Percentiles rank a stretch among this genome's conserved stretches.
Evolutionary conservation across 495 filamentous ascomycete genomes (phyloP).

Genomic region (Neurospora sp.): DNA sequence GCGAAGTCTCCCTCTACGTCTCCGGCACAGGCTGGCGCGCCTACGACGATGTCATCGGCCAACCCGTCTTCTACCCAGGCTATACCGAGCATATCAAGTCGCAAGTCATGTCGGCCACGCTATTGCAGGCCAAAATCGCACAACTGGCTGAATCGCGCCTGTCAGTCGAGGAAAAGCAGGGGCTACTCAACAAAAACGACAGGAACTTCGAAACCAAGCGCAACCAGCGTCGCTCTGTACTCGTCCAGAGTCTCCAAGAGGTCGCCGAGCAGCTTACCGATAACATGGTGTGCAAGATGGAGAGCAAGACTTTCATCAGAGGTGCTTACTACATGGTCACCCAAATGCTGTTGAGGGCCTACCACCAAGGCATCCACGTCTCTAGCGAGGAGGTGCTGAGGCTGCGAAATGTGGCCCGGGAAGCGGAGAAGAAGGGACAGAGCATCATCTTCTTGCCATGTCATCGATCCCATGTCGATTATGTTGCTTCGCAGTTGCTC

Average conservation of each 20-base stretch:
- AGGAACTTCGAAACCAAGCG: conserved; percentile 46
- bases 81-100: conserved; percentile 85
- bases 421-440: conserved; percentile 77
- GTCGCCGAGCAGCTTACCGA: conserved; percentile 79
- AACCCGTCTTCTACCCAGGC: conserved; percentile 85
- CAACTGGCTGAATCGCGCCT: conserved; percentile 69
- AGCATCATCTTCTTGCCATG: conserved; percentile 94
- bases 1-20: conserved; percentile 83
- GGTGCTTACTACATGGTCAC: conserved; percentile 83
- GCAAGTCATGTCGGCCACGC: conserved; percentile 59
- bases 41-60: conserved; percentile 83
- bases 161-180: conserved; percentile 63
- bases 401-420: conserved; percentile 67
- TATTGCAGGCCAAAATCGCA: conserved; percentile 62
- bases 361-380: conserved; percentile 96
- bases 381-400: conserved; percentile 86
- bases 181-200: conserved; percentile 48
- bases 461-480: conserved; percentile 91
- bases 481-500: conserved; percentile 85
- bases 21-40: conserved; percentile 87
- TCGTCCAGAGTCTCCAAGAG: conserved; percentile 47
- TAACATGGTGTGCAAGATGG: conserved; percentile 98
- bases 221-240: conserved; percentile 51
- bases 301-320: conserved; percentile 86
- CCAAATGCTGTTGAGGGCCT: conserved; percentile 82